A percentile compares a stretch with the other conserved stretches of the same genome.
Conservation (phyloP, 2,329 filamentous ascomycete species). For the Nigrograna mackinnonii region DNA sequence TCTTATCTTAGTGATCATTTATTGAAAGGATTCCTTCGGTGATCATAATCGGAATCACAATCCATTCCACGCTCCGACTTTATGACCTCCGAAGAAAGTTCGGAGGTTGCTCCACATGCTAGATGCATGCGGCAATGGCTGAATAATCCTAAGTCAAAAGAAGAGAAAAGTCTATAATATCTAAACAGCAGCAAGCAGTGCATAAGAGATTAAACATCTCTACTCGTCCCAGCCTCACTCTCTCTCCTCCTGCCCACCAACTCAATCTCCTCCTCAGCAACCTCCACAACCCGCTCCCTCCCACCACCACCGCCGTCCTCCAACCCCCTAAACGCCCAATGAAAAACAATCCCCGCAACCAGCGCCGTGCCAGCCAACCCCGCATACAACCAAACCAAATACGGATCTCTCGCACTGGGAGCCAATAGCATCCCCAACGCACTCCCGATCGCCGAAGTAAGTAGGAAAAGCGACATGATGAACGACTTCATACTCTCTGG, state of each 20-base stretch:
- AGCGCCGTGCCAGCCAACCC: conserved; percentile 58
- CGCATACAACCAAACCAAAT: conserved; percentile 69
- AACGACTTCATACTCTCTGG: conserved; percentile 53
- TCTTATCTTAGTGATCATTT: too few relatives aligned
- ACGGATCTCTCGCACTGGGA: conserved; percentile 64
- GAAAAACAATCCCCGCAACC: conserved; percentile 58
- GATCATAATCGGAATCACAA: too few relatives aligned
- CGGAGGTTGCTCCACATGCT: too few relatives aligned
- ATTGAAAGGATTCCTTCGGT: too few relatives aligned
- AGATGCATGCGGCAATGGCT: too few relatives aligned
- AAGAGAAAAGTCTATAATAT: too few relatives aligned
- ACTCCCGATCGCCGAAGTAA: conserved; percentile 63
- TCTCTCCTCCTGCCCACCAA: conserved; percentile 6
- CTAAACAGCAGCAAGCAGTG: too few relatives aligned
- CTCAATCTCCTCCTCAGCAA: conserved; percentile 18
- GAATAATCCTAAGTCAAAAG: too few relatives aligned
- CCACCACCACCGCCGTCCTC: not conserved
- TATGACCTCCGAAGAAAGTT: too few relatives aligned
- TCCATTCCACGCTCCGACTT: too few relatives aligned
- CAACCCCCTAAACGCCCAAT: conserved; percentile 46
- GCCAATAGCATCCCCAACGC: conserved; percentile 65
- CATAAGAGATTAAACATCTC: too few relatives aligned
- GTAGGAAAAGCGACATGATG: conserved; percentile 60
- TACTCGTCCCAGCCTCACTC: not conserved
- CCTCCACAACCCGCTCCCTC: conserved; percentile 1